Base-by-base conservation (phyloP, 768 basidiomycete genomes). In the Coprinopsis marcescibilis region DNA sequence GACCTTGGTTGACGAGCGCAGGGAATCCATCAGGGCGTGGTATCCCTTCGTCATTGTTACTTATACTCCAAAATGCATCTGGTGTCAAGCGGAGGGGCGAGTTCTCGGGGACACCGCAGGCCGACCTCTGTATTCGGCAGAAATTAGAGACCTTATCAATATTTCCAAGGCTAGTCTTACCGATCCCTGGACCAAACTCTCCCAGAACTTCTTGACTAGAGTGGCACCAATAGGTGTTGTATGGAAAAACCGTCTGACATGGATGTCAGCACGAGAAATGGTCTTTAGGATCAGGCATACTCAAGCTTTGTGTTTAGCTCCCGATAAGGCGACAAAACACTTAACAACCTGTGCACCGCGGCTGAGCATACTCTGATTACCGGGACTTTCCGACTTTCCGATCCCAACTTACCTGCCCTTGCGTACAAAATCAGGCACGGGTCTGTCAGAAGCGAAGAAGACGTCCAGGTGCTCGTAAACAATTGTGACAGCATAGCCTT, bases 391-490 rank as follows among this genome's bases (percentile, higher is more conserved):
- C 20, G 25, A 14, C 5, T 21, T n/a, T 27, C 30, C 33, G 14
- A 5, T 20, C 11, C 2, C 2, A 6, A 49, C 58, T 27, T 53
- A 77, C 80, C 81, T 71, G 70, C 81, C 80, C 55, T 75, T 77
- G 32, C 83, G 64, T 21, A 84, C 64, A 45, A 71, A 78, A 10
- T 63, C 70, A 3, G 81, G 81, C 6, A 79, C 59, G 0, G 78
- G 70, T 0, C 52, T 60, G 0, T 71, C 60, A 2, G 61, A 58
- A 0, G 78, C 80, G 17, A 83, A 44, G 46, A 77, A 67, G 1
- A 70, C 66, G 32, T 83, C 82, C 0, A 72, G 56, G 12, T 58
- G 72, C 39, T 76, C 68, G 44, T 80, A 81, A 3, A 81, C 70
- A 1, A 78, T 58, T 0, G 71, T 60, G 0, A 72, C 56, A 1